These are phyloP conservation scores for Ustilago sp. DNA, from an alignment of 1,284 basidiomycete species.

Conservation along the genomic window DNA sequence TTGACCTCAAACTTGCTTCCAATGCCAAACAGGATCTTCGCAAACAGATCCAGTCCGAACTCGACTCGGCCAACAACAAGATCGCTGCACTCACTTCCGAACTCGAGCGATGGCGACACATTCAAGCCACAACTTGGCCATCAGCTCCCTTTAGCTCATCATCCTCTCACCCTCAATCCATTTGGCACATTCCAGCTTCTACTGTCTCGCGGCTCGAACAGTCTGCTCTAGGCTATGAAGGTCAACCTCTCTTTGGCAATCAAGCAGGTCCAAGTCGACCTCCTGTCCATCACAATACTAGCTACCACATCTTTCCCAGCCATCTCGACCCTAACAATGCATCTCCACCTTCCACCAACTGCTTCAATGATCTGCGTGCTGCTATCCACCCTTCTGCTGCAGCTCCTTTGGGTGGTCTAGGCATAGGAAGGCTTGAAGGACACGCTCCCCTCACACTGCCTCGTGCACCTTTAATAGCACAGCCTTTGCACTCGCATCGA, in stretches of 20 bases:
- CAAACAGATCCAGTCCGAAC: constrained; percentile 80
- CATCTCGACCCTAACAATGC: constrained; percentile 36
- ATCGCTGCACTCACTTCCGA: constrained; percentile 77
- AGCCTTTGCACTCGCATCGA: constrained; percentile 12
- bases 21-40: constrained; percentile 75
- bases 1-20: constrained; percentile 59
- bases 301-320: constrained; percentile 23
- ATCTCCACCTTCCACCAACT: constrained; percentile 50
- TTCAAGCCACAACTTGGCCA: constrained; percentile 28
- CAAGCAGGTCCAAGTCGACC: constrained; percentile 18
- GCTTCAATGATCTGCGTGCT: constrained; percentile 37
- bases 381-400: constrained; percentile 7
- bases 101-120: constrained; percentile 73
- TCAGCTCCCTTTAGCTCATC: constrained; percentile 13
- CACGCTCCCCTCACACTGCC: constrained; percentile 22
- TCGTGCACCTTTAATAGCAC: background rate
- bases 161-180: constrained; percentile 22
- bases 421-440: constrained; percentile 44
- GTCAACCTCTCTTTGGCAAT: constrained; percentile 32
- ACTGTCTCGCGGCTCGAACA: constrained; percentile 46
- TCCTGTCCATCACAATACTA: constrained; percentile 3
- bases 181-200: constrained; percentile 20
- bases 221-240: constrained; percentile 46
- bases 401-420: constrained; percentile 41
- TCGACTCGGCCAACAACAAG: constrained; percentile 78